Base-by-base conservation (phyloP, 23 red algal species). In the Gracilaria domingensis region DNA sequence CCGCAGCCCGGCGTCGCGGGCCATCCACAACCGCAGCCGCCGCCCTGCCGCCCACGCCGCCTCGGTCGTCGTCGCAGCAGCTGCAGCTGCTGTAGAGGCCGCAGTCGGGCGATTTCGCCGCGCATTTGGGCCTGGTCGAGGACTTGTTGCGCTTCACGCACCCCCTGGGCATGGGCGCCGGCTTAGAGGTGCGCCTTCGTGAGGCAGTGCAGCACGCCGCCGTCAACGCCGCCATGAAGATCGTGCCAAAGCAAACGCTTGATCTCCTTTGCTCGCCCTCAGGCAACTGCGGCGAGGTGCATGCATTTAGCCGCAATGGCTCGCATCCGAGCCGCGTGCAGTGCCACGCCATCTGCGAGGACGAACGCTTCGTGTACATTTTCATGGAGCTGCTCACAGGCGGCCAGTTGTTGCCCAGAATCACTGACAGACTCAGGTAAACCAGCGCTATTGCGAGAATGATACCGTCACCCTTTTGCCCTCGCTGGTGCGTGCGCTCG, bases 391-490 rank as follows among this genome's bases (percentile, higher is more conserved):
- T 88, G n/a, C 82, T 94, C 18, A 82, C 57, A 9, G 94, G 94
- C 45, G 94, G 94, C 12, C 74, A 82, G 34, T 35, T 96, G 61
- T 71, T 96, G 12, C 83, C 83, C 0, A 75, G 90, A 51, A 50
- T 96, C 32, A 37, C 90, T 33, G 88, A 96, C 8, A 59, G 54
- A 55, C 29, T 87, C 29, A 49, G 74, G 17, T 94, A 81, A 83
- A 92, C 55, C 72, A 82, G 59, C 91, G 58, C 26, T 98, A 95
- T 50, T 94, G 91, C 50, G 95, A 98, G 87, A 84, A 89, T 78
- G 95, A 98, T 51, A 73, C 85, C 16, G 89, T 86, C 45, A 86
- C 57, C 12, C 8, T 98, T 0, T 64, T 88, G 39, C 70, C 87
- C 14, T 33, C 49, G 33, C 82, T 93, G 78, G 28, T 90, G 21